Evolutionary conservation across 2,329 filamentous ascomycete species (phyloP).

Genomic region (Calonectria pteridis): DNA sequence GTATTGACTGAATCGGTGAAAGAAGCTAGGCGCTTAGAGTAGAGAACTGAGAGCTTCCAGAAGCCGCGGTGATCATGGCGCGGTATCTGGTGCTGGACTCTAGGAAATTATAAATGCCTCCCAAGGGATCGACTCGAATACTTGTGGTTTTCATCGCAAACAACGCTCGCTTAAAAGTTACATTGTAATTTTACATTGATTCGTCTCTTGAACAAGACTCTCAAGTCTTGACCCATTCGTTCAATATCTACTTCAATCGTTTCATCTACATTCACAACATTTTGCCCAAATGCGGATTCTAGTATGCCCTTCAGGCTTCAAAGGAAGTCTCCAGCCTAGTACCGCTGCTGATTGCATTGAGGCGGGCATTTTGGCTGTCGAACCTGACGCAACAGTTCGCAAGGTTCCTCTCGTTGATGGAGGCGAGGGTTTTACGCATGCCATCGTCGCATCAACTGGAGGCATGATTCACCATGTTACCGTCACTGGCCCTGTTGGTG

Average conservation of each 20-base stretch:
- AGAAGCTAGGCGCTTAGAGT: not conserved
- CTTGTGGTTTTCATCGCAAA: too few species aligned
- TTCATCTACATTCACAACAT: not conserved
- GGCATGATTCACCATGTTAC: conserved; percentile 53
- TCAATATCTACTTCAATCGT: not conserved
- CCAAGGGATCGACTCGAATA: not conserved
- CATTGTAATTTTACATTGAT: not conserved
- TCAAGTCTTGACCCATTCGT: not conserved
- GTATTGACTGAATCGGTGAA: not conserved
- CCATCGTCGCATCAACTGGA: conserved; percentile 57
- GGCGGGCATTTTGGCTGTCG: conserved; percentile 58
- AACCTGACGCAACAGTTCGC: conserved; percentile 55
- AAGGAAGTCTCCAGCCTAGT: conserved; percentile 63
- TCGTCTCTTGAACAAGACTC: not conserved
- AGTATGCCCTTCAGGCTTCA: conserved; percentile 66
- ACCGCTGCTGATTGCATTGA: conserved; percentile 65
- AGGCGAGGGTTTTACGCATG: conserved; percentile 64
- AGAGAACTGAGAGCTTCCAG: not conserved
- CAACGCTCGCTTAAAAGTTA: not conserved
- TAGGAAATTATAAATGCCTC: not conserved
- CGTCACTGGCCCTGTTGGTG: conserved; percentile 59
- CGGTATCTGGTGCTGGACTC: not conserved
- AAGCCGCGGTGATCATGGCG: not conserved
- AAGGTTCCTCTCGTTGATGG: conserved; percentile 66
- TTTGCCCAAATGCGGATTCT: conserved; percentile 50